These are phyloP conservation scores for Neoarthrinium moseri DNA, from an alignment of 2,329 filamentous ascomycete genomes.

Conservation along the genomic window DNA sequence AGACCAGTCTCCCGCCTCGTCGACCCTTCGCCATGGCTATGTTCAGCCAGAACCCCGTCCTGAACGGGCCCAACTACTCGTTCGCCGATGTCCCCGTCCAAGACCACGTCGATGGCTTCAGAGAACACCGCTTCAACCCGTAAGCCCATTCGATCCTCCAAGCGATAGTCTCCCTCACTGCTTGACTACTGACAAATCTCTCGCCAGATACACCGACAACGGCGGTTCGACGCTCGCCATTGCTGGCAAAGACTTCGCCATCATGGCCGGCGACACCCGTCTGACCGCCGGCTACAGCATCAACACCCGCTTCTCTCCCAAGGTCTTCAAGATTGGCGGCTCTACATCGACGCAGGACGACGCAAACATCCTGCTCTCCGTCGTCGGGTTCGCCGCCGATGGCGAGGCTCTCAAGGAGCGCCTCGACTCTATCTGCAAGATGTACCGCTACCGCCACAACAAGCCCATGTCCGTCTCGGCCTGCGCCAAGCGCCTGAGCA, in stretches of 20 bases:
- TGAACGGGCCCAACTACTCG: conserved; percentile 70
- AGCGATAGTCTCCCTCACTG: background rate
- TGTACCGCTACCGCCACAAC: conserved; percentile 97
- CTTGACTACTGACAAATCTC: conserved; percentile 6
- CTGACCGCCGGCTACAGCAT: conserved; percentile 97
- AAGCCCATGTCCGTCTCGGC: conserved; percentile 94
- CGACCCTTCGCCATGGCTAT: conserved; percentile 53
- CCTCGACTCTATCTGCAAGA: conserved; percentile 92
- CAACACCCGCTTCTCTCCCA: conserved; percentile 93
- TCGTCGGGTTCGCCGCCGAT: conserved; percentile 94
- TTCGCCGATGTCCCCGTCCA: conserved; percentile 61
- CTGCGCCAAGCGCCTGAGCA: conserved; percentile 90
- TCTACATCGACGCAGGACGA: conserved; percentile 82
- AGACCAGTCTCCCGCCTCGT: background rate
- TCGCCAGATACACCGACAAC: conserved; percentile 87
- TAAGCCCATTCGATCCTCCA: conserved; percentile 44
- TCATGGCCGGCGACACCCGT: conserved; percentile 95
- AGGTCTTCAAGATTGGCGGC: conserved; percentile 96
- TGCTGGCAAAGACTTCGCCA: conserved; percentile 88
- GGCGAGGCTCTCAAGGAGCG: conserved; percentile 92
- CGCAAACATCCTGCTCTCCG: conserved; percentile 84
- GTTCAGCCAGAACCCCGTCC: conserved; percentile 68
- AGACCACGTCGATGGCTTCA: conserved; percentile 51
- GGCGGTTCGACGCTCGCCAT: conserved; percentile 96
- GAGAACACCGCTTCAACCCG: conserved; percentile 90